phyloP scores from a whole-genome alignment of 2,329 filamentous ascomycete species.

The Sarocladium strictum region DNA sequence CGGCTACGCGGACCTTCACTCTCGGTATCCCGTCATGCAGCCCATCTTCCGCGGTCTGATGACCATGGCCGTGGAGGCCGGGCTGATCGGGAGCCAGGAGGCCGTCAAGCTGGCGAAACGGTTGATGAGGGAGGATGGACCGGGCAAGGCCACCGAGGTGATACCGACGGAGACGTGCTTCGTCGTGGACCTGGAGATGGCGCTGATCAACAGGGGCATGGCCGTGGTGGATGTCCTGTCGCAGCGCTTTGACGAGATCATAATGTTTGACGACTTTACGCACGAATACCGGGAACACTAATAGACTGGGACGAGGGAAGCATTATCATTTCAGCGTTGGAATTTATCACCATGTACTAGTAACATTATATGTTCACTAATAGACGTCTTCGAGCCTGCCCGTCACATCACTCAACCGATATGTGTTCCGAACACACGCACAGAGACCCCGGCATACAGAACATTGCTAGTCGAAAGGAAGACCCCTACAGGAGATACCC shows the following conservation, averaged over 20 bases:
- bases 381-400: no score
- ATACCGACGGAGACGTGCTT: constrained; percentile 8
- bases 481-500: no score
- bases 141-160: not conserved
- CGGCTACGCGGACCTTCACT: constrained; percentile 10
- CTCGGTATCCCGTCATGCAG: constrained; percentile 9
- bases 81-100: constrained; percentile 9
- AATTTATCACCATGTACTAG: no score
- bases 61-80: constrained; percentile 8
- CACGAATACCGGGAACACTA: not conserved
- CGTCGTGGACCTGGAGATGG: constrained; percentile 12
- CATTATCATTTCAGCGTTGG: no score
- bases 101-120: not conserved
- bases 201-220: not conserved
- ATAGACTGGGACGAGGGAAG: no score
- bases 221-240: constrained; percentile 11
- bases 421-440: no score
- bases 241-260: constrained; percentile 12
- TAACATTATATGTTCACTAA: no score
- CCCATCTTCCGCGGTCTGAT: constrained; percentile 11
- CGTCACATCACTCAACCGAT: no score
- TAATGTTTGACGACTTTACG: constrained; percentile 13
- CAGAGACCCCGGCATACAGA: no score
- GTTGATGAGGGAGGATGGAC: not conserved
- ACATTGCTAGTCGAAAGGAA: no score